A percentile compares a stretch with the other conserved stretches of the same genome.
Evolutionary conservation across 2,329 filamentous ascomycete species (phyloP).

Genomic region (Exophiala alcalophila): DNA sequence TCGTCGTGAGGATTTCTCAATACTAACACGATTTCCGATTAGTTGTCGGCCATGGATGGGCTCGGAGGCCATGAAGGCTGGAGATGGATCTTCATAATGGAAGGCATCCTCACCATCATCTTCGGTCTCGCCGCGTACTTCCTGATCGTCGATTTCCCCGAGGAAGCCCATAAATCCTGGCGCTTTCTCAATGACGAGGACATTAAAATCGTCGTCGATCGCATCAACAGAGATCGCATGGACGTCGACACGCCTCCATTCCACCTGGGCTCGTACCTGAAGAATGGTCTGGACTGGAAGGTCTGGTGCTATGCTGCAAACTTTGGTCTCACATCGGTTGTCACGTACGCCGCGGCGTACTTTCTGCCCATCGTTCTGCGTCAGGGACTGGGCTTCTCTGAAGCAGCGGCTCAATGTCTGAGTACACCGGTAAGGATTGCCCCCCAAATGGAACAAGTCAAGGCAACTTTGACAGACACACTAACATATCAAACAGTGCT

Average conservation of each 20-base stretch:
- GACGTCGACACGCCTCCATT: slow-evolving; percentile 52
- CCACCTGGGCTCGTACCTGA: slow-evolving; percentile 47
- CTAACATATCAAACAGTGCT: too few species aligned
- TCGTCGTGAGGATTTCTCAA: neutral
- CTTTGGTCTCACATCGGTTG: slow-evolving; percentile 58
- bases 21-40: neutral
- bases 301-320: slow-evolving; percentile 56
- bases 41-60: slow-evolving; percentile 30
- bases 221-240: slow-evolving; percentile 54
- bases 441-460: too few species aligned
- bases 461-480: too few species aligned
- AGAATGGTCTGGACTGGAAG: slow-evolving; percentile 49
- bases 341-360: slow-evolving; percentile 73
- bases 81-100: slow-evolving; percentile 62
- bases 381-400: slow-evolving; percentile 61
- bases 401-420: slow-evolving; percentile 66
- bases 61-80: slow-evolving; percentile 41
- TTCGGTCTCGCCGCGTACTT: slow-evolving; percentile 44
- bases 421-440: slow-evolving; percentile 64
- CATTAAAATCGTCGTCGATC: slow-evolving; percentile 37
- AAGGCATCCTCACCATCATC: slow-evolving; percentile 37
- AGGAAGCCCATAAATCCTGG: slow-evolving; percentile 32
- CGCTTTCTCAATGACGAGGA: slow-evolving; percentile 35
- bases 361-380: slow-evolving; percentile 74
- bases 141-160: slow-evolving; percentile 45